These are phyloP conservation scores for Phytophthora sojae DNA, from an alignment of 352 stramenopile genomes.

Conservation along the genomic window DNA sequence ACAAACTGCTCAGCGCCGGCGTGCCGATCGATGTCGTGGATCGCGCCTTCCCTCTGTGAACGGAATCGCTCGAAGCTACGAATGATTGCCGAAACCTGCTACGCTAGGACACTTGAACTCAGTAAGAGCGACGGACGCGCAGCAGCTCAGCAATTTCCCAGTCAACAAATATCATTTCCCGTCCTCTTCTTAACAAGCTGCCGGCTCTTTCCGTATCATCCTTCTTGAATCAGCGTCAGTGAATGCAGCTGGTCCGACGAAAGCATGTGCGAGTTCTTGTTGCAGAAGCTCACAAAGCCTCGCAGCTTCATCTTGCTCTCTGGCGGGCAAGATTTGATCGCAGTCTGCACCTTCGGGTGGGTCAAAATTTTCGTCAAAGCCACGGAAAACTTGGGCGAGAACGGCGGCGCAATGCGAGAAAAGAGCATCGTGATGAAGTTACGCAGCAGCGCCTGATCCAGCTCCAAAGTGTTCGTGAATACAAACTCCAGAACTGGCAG, in stretches of 20 bases:
- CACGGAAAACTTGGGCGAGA: slow-evolving; percentile 78
- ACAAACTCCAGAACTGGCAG: slow-evolving; percentile 88
- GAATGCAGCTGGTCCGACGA: slow-evolving; percentile 75
- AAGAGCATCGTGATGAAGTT: slow-evolving; percentile 89
- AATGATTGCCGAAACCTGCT: too few relatives aligned
- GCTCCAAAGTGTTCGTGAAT: slow-evolving; percentile 76
- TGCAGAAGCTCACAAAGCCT: slow-evolving; percentile 73
- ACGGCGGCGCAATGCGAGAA: slow-evolving; percentile 74
- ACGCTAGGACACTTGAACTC: too few relatives aligned
- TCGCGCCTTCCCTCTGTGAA: too few relatives aligned
- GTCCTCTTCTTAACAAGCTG: not conserved
- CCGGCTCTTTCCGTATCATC: slow-evolving; percentile 24
- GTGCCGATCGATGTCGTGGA: too few relatives aligned
- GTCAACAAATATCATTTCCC: slow-evolving; percentile 5
- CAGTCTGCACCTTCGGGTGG: slow-evolving; percentile 87
- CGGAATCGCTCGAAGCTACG: too few relatives aligned
- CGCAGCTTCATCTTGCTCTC: slow-evolving; percentile 83
- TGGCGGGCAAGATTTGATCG: slow-evolving; percentile 77
- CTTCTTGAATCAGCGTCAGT: slow-evolving; percentile 59
- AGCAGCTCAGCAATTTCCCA: not conserved
- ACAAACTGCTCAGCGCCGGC: too few relatives aligned
- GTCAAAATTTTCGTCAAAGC: slow-evolving; percentile 79
- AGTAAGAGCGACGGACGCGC: too few relatives aligned
- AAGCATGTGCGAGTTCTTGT: slow-evolving; percentile 65
- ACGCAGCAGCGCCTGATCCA: slow-evolving; percentile 85